Percentiles rank a stretch among this genome's conserved stretches.
Conservation (phyloP, 2,329 filamentous ascomycete genomes). For the Tolypocladium amazonense region DNA sequence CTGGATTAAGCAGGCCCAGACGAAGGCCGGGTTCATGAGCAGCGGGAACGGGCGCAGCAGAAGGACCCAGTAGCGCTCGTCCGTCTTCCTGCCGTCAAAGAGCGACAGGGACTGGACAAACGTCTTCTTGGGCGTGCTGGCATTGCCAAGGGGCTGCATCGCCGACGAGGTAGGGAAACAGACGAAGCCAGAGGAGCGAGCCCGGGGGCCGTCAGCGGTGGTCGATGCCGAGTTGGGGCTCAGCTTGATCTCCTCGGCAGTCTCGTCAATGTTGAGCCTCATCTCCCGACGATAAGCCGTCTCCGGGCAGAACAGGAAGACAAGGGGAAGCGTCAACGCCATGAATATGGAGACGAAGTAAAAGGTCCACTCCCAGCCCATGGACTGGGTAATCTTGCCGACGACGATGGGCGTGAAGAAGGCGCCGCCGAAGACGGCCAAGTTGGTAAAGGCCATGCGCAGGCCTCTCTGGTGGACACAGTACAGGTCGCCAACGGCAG, state of each 20-base stretch:
- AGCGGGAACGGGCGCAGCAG: conserved; percentile 69
- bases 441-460: conserved; percentile 70
- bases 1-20: conserved; percentile 73
- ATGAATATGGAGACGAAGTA: conserved; percentile 81
- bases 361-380: conserved; percentile 84
- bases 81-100: conserved; percentile 74
- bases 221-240: background rate
- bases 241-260: conserved; percentile 21
- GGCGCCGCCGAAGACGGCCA: conserved; percentile 45
- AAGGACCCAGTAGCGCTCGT: conserved; percentile 59
- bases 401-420: conserved; percentile 78
- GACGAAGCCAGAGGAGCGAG: conserved; percentile 14
- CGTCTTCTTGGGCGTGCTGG: conserved; percentile 38
- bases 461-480: conserved; percentile 77
- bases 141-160: conserved; percentile 23
- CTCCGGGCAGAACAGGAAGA: conserved; percentile 76
- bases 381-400: conserved; percentile 66
- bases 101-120: conserved; percentile 51
- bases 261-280: conserved; percentile 45
- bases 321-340: conserved; percentile 54
- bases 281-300: conserved; percentile 63
- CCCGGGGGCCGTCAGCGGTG: background rate
- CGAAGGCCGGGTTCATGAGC: conserved; percentile 72
- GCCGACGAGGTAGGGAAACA: conserved; percentile 19
- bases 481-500: conserved; percentile 80